Evolutionary conservation across 2,329 filamentous ascomycete genomes (phyloP).

Genomic region (Aspergillus fijiensis): DNA sequence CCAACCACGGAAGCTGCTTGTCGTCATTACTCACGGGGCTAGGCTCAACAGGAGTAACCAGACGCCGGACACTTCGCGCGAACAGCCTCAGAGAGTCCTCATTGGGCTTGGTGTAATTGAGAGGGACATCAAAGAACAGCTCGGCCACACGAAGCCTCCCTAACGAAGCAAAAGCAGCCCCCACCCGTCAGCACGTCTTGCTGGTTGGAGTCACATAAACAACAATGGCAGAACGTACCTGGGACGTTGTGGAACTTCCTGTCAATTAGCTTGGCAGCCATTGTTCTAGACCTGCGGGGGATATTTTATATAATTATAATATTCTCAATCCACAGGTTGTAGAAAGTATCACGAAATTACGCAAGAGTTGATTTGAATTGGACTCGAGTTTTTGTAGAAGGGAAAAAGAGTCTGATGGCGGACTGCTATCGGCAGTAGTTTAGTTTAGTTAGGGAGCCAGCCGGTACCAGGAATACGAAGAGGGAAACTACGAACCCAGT

Average conservation of each 20-base stretch:
- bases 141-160: constrained; percentile 76
- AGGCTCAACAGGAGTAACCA: constrained; percentile 50
- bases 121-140: constrained; percentile 81
- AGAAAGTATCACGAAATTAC: not conserved
- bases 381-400: too few relatives aligned
- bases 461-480: not conserved
- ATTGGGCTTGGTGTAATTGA: constrained; percentile 67
- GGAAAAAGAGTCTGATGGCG: not conserved
- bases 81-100: constrained; percentile 70
- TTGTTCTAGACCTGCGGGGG: constrained; percentile 14
- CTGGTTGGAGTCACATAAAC: not conserved
- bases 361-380: too few relatives aligned
- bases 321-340: not conserved
- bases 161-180: constrained; percentile 34
- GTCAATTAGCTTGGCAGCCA: constrained; percentile 42
- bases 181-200: constrained; percentile 8
- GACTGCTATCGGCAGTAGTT: too few relatives aligned
- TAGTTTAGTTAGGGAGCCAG: not conserved
- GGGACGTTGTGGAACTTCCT: constrained; percentile 39
- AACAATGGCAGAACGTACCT: constrained; percentile 24
- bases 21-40: constrained; percentile 40
- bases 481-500: not conserved
- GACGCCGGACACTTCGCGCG: constrained; percentile 68
- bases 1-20: constrained; percentile 57
- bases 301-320: not conserved